A percentile compares a stretch with the other conserved stretches of the same genome.
phyloP scores from a whole-genome alignment of 345 rosid genomes.

The Pistacia integerrima region DNA sequence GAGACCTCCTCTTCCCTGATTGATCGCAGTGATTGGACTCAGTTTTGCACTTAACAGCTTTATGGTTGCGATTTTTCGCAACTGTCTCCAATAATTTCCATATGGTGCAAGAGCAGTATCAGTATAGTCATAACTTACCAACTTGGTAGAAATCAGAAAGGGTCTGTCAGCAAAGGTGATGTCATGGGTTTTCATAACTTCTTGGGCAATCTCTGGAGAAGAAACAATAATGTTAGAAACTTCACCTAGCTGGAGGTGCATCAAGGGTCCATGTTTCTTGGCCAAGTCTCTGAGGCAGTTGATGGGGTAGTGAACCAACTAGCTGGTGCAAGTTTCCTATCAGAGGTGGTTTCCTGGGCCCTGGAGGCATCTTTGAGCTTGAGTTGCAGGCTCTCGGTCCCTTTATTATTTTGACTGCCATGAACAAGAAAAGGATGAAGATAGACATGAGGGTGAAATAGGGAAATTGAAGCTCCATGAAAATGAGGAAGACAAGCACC shows the following conservation, averaged over 20 bases:
- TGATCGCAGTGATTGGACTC: conserved; percentile 16
- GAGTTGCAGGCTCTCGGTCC: too few species aligned
- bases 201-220: conserved; percentile 29
- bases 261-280: conserved; percentile 19
- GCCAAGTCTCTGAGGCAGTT: conserved; percentile 17
- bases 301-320: conserved; percentile 21
- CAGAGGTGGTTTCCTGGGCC: conserved; percentile 35
- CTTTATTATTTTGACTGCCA: too few species aligned
- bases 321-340: conserved; percentile 37
- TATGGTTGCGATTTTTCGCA: conserved; percentile 18
- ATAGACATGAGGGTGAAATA: too few species aligned
- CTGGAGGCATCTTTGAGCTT: conserved; percentile 30
- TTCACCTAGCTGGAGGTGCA: conserved; percentile 39
- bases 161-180: conserved; percentile 35
- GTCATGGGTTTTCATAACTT: conserved; percentile 33
- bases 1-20: too few species aligned
- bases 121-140: conserved; percentile 26
- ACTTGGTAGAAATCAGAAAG: conserved; percentile 12
- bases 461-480: conserved; percentile 27
- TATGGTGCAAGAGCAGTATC: conserved; percentile 36
- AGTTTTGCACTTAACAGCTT: conserved; percentile 28
- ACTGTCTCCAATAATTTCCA: conserved; percentile 28
- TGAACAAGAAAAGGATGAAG: background rate
- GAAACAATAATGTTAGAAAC: conserved; percentile 26
- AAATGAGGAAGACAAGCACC: conserved; percentile 29